Percentiles rank a stretch among this genome's conserved stretches.
These are phyloP conservation scores for Secale cereale DNA, from an alignment of 176 grass and related monocot genomes.

Conservation along the genomic window DNA sequence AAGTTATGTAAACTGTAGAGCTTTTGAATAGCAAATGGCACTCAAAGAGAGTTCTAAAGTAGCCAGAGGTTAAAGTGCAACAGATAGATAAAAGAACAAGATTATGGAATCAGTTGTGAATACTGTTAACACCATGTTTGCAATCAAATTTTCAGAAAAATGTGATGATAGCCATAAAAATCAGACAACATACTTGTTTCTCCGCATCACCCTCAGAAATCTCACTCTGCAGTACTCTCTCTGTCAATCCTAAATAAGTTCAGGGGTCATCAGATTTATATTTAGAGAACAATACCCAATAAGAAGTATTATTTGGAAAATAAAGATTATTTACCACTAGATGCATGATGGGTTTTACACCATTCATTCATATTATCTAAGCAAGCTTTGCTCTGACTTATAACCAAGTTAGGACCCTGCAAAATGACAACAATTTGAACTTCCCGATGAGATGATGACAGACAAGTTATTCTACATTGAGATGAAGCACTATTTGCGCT, in stretches of 20 bases:
- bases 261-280: not conserved
- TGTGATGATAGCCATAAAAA: not conserved
- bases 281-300: not conserved
- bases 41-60: not conserved
- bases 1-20: not conserved
- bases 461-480: not conserved
- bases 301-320: constrained; percentile 5
- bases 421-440: constrained; percentile 34
- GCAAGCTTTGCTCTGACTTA: constrained; percentile 64
- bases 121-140: not conserved
- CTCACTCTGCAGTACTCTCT: constrained; percentile 58
- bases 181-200: constrained; percentile 47
- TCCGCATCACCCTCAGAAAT: constrained; percentile 70
- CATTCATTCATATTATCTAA: constrained; percentile 89
- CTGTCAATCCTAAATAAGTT: constrained; percentile 62
- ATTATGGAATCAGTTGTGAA: not conserved
- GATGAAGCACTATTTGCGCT: not conserved
- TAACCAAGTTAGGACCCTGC: constrained; percentile 87
- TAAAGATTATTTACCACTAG: constrained; percentile 58
- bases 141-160: not conserved
- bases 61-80: not conserved
- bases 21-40: not conserved
- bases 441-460: constrained; percentile 12
- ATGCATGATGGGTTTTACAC: constrained; percentile 71
- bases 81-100: not conserved